phyloP scores from a whole-genome alignment of 2,329 filamentous ascomycete species.

The Beauveria brongniartii region DNA sequence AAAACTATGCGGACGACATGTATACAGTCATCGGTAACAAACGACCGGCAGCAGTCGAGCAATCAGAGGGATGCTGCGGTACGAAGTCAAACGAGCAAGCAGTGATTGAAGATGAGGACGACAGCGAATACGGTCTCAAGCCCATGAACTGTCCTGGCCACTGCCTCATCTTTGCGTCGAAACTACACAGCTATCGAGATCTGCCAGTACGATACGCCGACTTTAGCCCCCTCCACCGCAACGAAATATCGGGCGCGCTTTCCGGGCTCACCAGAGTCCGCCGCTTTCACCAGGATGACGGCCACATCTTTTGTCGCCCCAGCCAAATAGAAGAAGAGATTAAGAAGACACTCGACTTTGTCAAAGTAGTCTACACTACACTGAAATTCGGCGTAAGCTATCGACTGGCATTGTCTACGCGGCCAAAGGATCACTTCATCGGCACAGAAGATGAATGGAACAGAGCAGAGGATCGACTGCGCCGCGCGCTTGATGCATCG shows the following conservation, averaged over 20 bases:
- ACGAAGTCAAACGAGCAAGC: constrained; percentile 5
- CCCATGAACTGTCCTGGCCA: constrained; percentile 93
- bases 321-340: constrained; percentile 70
- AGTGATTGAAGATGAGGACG: constrained; percentile 43
- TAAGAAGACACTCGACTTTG: constrained; percentile 63
- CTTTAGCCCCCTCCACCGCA: constrained; percentile 79
- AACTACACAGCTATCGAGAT: constrained; percentile 67
- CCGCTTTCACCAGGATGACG: constrained; percentile 84
- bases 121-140: constrained; percentile 73
- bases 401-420: constrained; percentile 68
- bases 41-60: constrained; percentile 1
- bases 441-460: constrained; percentile 60
- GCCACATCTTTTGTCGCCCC: constrained; percentile 81
- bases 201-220: constrained; percentile 79
- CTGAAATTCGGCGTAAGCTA: constrained; percentile 62
- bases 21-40: constrained; percentile 62
- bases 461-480: constrained; percentile 32
- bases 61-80: constrained; percentile 4
- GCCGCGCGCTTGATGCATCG: constrained; percentile 50
- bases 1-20: constrained; percentile 90
- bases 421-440: constrained; percentile 69
- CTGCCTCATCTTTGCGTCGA: constrained; percentile 72
- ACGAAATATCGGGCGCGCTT: constrained; percentile 74
- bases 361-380: constrained; percentile 61
- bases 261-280: constrained; percentile 77